Conservation (phyloP, 1,284 basidiomycete genomes). For the Calocybe gambosa region DNA sequence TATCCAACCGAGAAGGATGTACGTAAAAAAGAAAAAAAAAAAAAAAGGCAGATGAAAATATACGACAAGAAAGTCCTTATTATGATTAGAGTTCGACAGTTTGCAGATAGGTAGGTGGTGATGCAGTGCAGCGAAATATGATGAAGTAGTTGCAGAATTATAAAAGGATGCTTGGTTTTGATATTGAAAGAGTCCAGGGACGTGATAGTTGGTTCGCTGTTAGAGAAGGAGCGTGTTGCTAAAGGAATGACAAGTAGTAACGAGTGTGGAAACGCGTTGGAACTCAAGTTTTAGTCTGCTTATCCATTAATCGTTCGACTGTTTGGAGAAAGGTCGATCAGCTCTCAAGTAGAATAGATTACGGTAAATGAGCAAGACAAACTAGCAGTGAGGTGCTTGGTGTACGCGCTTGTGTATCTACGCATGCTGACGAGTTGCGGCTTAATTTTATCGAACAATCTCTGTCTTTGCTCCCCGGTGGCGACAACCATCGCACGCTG, state of each 20-base stretch:
- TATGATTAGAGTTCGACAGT: slow-evolving; percentile 6
- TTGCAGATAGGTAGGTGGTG: slow-evolving; percentile 6
- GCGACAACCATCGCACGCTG: slow-evolving; percentile 71
- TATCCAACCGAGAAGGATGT: slow-evolving; percentile 13
- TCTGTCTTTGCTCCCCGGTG: slow-evolving; percentile 66
- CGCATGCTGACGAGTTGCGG: slow-evolving; percentile 69
- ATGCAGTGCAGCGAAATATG: slow-evolving; percentile 7
- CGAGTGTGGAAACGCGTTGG: slow-evolving; percentile 15
- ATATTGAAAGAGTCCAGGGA: slow-evolving; percentile 7
- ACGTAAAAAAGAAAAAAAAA: no score
- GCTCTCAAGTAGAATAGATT: slow-evolving; percentile 4
- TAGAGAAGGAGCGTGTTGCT: neutral
- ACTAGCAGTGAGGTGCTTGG: slow-evolving; percentile 78
- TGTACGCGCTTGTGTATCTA: slow-evolving; percentile 64
- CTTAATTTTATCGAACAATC: slow-evolving; percentile 55
- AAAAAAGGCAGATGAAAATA: slow-evolving; percentile 7
- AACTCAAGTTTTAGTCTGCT: slow-evolving; percentile 14
- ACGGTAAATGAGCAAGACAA: slow-evolving; percentile 25
- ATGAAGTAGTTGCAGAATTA: slow-evolving; percentile 17
- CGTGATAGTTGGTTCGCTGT: slow-evolving; percentile 2
- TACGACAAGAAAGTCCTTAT: neutral
- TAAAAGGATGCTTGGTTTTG: slow-evolving; percentile 17
- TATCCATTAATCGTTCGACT: slow-evolving; percentile 67
- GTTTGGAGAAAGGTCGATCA: slow-evolving; percentile 3
- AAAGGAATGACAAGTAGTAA: slow-evolving; percentile 10